Conservation (phyloP, 768 basidiomycete species). For the Lactarius tabidus region DNA sequence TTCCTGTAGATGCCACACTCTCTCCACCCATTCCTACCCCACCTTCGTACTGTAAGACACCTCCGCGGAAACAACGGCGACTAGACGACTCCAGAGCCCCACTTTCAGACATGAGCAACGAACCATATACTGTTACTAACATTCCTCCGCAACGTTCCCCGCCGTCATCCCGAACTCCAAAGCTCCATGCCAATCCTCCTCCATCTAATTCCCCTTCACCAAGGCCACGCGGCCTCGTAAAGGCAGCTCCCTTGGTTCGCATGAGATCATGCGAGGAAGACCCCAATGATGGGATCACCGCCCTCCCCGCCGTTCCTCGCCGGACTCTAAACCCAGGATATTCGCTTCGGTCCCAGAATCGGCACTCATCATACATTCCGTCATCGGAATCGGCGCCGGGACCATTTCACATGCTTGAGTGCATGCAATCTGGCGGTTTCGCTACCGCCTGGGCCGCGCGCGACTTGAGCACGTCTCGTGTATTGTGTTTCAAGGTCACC, state of each 20-base stretch:
- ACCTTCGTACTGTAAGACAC: slow-evolving; percentile 17
- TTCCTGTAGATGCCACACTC: slow-evolving; percentile 18
- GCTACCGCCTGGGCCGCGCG: slow-evolving; percentile 24
- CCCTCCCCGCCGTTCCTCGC: slow-evolving; percentile 17
- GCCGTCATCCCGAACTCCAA: slow-evolving; percentile 3
- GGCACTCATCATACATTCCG: slow-evolving; percentile 20
- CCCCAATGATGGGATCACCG: slow-evolving; percentile 4
- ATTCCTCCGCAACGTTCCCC: slow-evolving; percentile 2
- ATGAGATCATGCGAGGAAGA: slow-evolving; percentile 19
- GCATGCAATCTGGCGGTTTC: slow-evolving; percentile 19
- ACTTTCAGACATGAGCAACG: slow-evolving; percentile 23
- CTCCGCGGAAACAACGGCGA: slow-evolving; percentile 20
- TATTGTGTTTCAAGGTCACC: slow-evolving; percentile 21
- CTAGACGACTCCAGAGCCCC: slow-evolving; percentile 18
- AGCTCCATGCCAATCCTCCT: slow-evolving; percentile 1
- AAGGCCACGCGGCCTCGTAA: slow-evolving; percentile 7
- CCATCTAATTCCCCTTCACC: background rate
- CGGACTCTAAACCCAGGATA: slow-evolving; percentile 15
- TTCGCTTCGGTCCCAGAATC: slow-evolving; percentile 22
- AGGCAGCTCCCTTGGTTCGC: background rate
- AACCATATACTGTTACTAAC: background rate
- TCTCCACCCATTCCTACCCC: slow-evolving; percentile 9
- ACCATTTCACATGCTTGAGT: slow-evolving; percentile 25
- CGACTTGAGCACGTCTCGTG: slow-evolving; percentile 21
- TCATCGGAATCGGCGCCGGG: slow-evolving; percentile 17